Evolutionary conservation across 2,329 filamentous ascomycete species (phyloP).

Genomic region (Neofusicoccum kwambonambiense): DNA sequence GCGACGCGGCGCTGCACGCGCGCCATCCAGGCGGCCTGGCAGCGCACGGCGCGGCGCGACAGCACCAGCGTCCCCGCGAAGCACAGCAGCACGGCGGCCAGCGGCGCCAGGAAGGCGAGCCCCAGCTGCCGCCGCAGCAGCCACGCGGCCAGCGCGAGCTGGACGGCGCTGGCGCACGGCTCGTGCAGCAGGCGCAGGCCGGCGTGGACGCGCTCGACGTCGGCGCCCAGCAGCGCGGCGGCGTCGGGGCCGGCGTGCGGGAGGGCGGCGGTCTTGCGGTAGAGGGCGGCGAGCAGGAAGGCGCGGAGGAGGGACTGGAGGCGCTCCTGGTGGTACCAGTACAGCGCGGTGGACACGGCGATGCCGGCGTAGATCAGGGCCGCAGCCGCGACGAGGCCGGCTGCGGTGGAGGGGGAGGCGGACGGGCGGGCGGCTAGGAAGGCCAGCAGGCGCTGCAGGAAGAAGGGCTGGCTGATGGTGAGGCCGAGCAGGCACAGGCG

Average conservation of each 20-base stretch:
- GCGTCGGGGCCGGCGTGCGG: conserved; percentile 27
- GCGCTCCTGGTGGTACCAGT: conserved; percentile 32
- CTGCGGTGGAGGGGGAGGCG: conserved; percentile 18
- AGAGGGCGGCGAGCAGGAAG: conserved; percentile 37
- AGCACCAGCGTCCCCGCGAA: conserved; percentile 40
- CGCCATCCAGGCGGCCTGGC: conserved; percentile 43
- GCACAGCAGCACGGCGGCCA: background rate
- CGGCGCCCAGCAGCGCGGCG: conserved; percentile 37
- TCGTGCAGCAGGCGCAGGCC: conserved; percentile 37
- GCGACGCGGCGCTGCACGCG: too few species aligned
- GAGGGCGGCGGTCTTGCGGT: conserved; percentile 33
- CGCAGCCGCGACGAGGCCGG: conserved; percentile 27
- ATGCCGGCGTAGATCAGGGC: conserved; percentile 24
- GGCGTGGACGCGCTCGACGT: conserved; percentile 35
- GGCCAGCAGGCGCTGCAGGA: conserved; percentile 26
- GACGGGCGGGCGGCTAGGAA: conserved; percentile 21
- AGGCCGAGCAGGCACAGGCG: background rate
- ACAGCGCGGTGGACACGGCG: conserved; percentile 27
- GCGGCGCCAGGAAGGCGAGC: conserved; percentile 30
- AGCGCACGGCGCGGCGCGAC: conserved; percentile 31
- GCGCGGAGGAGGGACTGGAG: conserved; percentile 34
- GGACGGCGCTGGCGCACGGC: conserved; percentile 37
- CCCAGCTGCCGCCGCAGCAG: conserved; percentile 34
- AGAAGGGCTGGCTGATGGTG: conserved; percentile 27
- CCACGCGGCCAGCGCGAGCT: conserved; percentile 48